Conservation (phyloP, 805 yeast genomes). For the Suhomyces xylopsoci region DNA sequence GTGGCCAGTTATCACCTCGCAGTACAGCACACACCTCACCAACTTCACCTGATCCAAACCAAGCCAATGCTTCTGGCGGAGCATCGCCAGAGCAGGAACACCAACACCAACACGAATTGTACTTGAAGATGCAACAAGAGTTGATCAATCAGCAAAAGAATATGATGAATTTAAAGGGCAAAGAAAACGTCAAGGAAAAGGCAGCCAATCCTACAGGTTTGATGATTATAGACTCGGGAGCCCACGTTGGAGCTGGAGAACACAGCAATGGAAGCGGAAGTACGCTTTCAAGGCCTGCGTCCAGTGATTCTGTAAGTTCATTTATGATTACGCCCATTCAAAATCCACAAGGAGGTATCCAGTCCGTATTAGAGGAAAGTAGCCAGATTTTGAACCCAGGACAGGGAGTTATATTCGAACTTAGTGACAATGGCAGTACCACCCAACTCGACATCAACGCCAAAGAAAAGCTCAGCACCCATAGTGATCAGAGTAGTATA, state of each 20-base stretch:
- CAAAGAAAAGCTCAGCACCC: neutral
- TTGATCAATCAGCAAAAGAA: slow-evolving; percentile 37
- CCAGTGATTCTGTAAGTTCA: slow-evolving; percentile 10
- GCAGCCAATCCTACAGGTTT: neutral
- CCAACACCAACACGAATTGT: slow-evolving; percentile 32
- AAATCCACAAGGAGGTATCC: slow-evolving; percentile 3
- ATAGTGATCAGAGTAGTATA: neutral
- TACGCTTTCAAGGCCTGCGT: slow-evolving; percentile 1
- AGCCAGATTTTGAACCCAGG: slow-evolving; percentile 2
- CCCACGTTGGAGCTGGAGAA: neutral
- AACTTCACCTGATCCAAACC: neutral
- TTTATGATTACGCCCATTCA: slow-evolving; percentile 1
- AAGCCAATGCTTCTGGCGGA: neutral
- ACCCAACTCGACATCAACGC: neutral
- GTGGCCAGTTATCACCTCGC: neutral
- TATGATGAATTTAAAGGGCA: slow-evolving; percentile 17
- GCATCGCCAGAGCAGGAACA: slow-evolving; percentile 7
- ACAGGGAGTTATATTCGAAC: neutral
- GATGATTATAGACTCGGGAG: neutral
- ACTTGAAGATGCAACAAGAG: slow-evolving; percentile 37
- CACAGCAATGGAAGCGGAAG: neutral
- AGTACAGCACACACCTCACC: neutral
- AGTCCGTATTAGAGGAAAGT: slow-evolving; percentile 6
- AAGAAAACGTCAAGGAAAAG: neutral
- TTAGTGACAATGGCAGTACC: neutral